A percentile compares a stretch with the other conserved stretches of the same genome.
phyloP scores from a whole-genome alignment of 2,329 filamentous ascomycete genomes.

The Ascochyta viciae-villosae region DNA sequence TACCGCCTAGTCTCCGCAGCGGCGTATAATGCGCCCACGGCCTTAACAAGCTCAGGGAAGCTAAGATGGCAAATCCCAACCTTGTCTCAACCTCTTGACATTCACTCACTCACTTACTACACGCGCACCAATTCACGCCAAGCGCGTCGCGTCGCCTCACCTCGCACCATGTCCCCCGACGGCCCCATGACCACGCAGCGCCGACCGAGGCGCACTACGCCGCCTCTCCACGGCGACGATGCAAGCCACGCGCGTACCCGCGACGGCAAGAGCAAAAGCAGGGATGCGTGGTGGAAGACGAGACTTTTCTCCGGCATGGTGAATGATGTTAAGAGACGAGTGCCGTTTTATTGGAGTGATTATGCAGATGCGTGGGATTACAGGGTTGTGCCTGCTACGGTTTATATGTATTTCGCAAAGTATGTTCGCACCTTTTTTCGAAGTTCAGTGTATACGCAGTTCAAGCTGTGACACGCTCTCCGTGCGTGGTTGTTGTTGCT shows the following conservation, averaged over 20 bases:
- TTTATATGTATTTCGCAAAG: constrained; percentile 98
- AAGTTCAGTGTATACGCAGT: too few species aligned
- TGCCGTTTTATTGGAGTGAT: constrained; percentile 81
- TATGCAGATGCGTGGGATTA: constrained; percentile 92
- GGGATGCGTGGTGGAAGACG: constrained; percentile 73
- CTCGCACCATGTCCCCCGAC: constrained; percentile 22
- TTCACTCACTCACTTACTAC: neutral
- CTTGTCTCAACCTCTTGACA: neutral
- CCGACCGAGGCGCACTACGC: neutral
- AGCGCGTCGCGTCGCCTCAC: neutral
- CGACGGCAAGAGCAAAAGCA: constrained; percentile 15
- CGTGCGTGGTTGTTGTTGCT: too few species aligned
- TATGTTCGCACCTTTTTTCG: constrained; percentile 51
- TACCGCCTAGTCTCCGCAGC: constrained; percentile 13
- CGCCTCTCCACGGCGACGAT: too few species aligned
- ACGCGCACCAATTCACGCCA: neutral
- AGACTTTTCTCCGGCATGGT: constrained; percentile 79
- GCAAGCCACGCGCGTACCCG: too few species aligned
- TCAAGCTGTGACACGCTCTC: too few species aligned
- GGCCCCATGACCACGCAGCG: constrained; percentile 26
- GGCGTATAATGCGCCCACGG: neutral
- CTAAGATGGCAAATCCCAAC: constrained; percentile 2
- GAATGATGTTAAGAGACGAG: constrained; percentile 75
- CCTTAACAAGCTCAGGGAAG: constrained; percentile 5
- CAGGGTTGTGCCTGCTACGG: constrained; percentile 81